phyloP scores from a whole-genome alignment of 768 basidiomycete species.

The Rhodotorula babjevae region DNA sequence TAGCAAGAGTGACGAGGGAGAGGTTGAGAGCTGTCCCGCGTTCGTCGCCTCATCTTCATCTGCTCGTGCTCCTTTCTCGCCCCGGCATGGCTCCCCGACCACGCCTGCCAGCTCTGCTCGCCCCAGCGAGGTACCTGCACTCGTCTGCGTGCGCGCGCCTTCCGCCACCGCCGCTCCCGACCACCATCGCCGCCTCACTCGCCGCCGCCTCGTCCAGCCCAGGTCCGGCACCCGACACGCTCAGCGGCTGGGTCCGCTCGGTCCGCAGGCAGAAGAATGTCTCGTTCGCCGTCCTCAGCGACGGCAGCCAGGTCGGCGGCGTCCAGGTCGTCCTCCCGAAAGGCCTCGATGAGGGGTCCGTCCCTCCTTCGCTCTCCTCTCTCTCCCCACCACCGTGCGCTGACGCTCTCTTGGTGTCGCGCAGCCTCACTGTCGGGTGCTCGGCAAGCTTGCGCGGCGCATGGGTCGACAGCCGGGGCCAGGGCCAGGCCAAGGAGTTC shows the following conservation, averaged over 20 bases:
- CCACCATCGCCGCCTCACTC: neutral
- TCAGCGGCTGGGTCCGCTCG: slow-evolving; percentile 40
- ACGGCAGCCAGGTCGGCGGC: slow-evolving; percentile 28
- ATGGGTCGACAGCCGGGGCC: slow-evolving; percentile 30
- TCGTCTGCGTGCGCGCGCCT: neutral
- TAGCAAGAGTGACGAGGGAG: neutral
- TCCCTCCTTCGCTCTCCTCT: neutral
- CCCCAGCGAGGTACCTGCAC: neutral
- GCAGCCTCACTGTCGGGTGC: slow-evolving; percentile 29
- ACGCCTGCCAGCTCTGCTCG: neutral
- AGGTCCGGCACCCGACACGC: neutral
- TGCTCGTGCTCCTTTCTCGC: no score
- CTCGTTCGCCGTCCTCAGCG: slow-evolving; percentile 40
- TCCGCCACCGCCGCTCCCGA: neutral
- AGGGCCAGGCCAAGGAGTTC: slow-evolving; percentile 33
- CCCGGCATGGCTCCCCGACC: neutral
- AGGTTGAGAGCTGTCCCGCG: neutral
- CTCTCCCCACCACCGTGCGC: neutral
- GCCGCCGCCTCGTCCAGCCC: neutral
- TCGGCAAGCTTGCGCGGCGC: slow-evolving; percentile 32
- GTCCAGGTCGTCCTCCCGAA: slow-evolving; percentile 41
- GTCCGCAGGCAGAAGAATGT: slow-evolving; percentile 41
- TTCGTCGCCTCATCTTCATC: neutral
- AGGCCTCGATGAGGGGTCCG: slow-evolving; percentile 23
- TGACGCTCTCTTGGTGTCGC: neutral